Percentiles rank a stretch among this genome's conserved stretches.
These are phyloP conservation scores for Thermoascus crustaceus DNA, from an alignment of 2,329 filamentous ascomycete genomes.

Conservation along the genomic window DNA sequence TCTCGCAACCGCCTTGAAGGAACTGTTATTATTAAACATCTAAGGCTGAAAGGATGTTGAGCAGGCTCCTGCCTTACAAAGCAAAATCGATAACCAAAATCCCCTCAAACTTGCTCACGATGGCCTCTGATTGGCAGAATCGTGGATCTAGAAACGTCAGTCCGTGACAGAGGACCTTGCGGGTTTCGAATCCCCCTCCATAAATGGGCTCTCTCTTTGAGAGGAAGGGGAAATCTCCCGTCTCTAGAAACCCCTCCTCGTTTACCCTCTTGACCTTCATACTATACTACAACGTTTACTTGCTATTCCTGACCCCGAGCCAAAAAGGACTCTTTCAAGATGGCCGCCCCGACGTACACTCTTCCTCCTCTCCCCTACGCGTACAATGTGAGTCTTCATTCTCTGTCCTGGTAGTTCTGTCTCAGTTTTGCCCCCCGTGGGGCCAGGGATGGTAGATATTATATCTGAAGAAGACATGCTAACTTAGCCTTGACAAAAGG, in stretches of 20 bases:
- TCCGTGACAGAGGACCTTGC: slow-evolving; percentile 1
- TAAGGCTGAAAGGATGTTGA: too few species aligned
- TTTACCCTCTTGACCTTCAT: neutral
- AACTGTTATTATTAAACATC: too few species aligned
- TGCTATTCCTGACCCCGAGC: neutral
- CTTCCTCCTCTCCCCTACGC: slow-evolving; percentile 61
- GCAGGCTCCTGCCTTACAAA: slow-evolving; percentile 2
- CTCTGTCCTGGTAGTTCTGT: neutral
- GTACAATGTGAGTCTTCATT: slow-evolving; percentile 55
- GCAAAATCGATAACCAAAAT: neutral
- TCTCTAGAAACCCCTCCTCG: neutral
- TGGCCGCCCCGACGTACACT: slow-evolving; percentile 40
- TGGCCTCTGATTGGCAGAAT: neutral
- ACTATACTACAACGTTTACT: neutral
- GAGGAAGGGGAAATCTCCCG: neutral
- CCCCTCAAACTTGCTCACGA: neutral
- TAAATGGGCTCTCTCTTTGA: neutral
- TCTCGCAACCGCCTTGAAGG: too few species aligned
- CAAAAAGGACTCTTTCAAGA: slow-evolving; percentile 11
- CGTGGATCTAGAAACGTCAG: neutral
- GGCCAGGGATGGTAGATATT: neutral
- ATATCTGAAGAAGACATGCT: slow-evolving; percentile 36
- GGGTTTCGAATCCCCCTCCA: neutral
- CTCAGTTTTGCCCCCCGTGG: neutral
- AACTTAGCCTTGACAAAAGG: slow-evolving; percentile 63